Conservation (phyloP, 2,329 filamentous ascomycete species). For the Alternaria postmessia region DNA sequence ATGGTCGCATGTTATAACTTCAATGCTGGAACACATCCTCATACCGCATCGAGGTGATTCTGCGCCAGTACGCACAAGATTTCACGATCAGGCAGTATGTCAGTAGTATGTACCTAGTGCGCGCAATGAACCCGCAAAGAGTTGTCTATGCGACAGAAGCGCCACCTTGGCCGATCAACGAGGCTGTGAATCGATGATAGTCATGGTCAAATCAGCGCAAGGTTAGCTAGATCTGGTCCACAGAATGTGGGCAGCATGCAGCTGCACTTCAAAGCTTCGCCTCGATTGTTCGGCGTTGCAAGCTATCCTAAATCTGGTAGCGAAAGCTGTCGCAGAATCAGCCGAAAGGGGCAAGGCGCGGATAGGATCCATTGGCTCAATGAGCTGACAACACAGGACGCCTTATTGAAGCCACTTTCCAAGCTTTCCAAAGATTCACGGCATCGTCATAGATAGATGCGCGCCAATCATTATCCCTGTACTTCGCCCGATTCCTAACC, state of each 20-base stretch:
- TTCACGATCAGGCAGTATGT: neutral
- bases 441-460: constrained; percentile 14
- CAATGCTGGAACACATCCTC: neutral
- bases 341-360: constrained; percentile 6
- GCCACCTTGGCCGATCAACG: neutral
- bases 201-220: neutral
- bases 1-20: neutral
- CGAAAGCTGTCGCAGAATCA: constrained; percentile 15
- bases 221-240: neutral
- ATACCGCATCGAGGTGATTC: constrained; percentile 7
- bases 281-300: neutral
- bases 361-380: neutral
- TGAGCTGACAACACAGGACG: neutral
- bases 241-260: neutral
- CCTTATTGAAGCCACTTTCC: neutral
- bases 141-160: neutral
- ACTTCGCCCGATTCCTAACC: neutral
- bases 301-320: neutral
- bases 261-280: neutral
- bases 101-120: neutral
- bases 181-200: neutral
- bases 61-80: neutral
- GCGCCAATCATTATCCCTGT: constrained; percentile 5
- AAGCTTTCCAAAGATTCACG: neutral
- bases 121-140: neutral